Evolutionary conservation across 75 land plant genomes (phyloP).

Genomic region (Adiantum capillusveneris): DNA sequence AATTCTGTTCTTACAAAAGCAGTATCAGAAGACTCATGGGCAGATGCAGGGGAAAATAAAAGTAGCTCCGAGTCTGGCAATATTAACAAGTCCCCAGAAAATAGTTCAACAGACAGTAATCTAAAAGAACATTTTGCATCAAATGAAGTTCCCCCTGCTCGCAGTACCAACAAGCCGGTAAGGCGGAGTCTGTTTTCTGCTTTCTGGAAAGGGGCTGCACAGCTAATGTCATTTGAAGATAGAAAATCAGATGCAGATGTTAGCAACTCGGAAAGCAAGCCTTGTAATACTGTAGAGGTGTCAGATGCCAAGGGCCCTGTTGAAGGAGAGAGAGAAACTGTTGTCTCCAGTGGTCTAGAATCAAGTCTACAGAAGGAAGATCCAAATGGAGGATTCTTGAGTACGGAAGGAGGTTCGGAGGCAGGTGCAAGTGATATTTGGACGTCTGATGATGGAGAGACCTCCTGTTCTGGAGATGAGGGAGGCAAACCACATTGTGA

Average conservation of each 20-base stretch:
- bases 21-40: constrained; percentile 23
- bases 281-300: neutral
- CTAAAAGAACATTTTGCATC: neutral
- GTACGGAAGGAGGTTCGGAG: neutral
- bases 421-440: neutral
- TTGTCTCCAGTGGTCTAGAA: neutral
- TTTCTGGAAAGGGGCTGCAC: too few species aligned
- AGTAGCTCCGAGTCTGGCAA: neutral
- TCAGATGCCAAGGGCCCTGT: neutral
- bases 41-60: neutral
- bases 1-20: constrained; percentile 22
- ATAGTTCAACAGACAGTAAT: neutral
- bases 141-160: too few species aligned
- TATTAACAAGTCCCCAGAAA: neutral
- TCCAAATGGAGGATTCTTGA: neutral
- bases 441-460: too few species aligned
- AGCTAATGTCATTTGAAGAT: too few species aligned
- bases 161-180: too few species aligned
- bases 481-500: too few species aligned
- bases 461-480: too few species aligned
- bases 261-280: neutral
- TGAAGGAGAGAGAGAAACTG: neutral
- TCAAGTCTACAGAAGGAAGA: neutral
- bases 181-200: too few species aligned
- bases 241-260: too few species aligned